Evolutionary conservation across 129 eudicot genomes (phyloP), one percentile per base, ranked within the genome.

Genomic region (Pittosporum tobira): DNA sequence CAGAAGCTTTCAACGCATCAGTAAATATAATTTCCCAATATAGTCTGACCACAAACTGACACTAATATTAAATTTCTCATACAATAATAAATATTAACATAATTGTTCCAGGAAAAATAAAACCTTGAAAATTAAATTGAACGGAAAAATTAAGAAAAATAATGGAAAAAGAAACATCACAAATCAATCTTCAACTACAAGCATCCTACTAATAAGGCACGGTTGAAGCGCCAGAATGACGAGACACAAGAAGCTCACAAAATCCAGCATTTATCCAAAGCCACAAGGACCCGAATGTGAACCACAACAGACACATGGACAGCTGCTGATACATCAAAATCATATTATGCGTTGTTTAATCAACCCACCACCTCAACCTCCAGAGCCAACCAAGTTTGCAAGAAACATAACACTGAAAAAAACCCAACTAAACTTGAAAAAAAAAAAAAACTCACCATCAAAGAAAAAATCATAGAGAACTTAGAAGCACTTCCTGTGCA

Each of bases 141-240:
- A 61, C n/a, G n/a, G n/a, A 20, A 30, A 18, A 20, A 21, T 15
- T 11, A 54, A 47, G 55, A 67, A 51, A 62, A 58, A 14, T 52
- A 55, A 62, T n/a, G n/a, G 66, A 49, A 57, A 56, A 54, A 55
- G 72, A 72, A 60, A 68, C 71, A 69, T 65, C 81, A 76, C 77
- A 68, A n/a, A 71, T 76, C 85, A 79, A 77, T 72, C 82, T 69
- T 70, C 71, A 76, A 69, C 87, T 80, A 69, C 79, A 72, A 80
- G 65, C 70, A 68, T 57, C 70, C 71, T 73, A 70, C 71, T 68
- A 73, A 68, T 49, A 54, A 1, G 67, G 65, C 76, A 66, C 11
- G 19, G 68, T 44, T 46, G 29, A 70, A 61, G 53, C 47, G 57
- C 37, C 13, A 15, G 64, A 66, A 26, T 47, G 57, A 57, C 59